Evolutionary conservation across 257 asterid species (phyloP).

Genomic region (Nemophila menziesii): DNA sequence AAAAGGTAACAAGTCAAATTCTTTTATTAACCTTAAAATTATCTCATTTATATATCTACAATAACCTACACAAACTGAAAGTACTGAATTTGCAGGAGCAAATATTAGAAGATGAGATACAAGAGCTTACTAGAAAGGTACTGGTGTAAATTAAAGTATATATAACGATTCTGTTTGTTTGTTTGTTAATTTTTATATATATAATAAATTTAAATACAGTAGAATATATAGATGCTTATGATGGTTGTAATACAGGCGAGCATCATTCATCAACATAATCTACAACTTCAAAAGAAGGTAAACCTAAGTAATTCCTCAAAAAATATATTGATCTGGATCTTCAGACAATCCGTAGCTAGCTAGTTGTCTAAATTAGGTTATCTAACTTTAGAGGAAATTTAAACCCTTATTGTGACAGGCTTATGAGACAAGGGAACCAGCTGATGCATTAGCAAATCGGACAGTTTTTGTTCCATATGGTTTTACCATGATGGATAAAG

Average conservation of each 20-base stretch:
- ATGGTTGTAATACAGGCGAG: slow-evolving; percentile 32
- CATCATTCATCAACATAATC: slow-evolving; percentile 58
- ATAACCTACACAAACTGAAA: not conserved
- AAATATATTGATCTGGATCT: slow-evolving; percentile 22
- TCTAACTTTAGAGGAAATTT: no score
- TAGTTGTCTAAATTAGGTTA: not conserved
- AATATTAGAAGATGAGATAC: slow-evolving; percentile 44
- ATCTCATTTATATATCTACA: no score
- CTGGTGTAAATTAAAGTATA: no score
- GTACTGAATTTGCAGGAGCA: slow-evolving; percentile 38
- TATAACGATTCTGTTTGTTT: no score
- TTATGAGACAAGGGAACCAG: slow-evolving; percentile 30
- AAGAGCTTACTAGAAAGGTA: slow-evolving; percentile 62
- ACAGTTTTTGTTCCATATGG: slow-evolving; percentile 22
- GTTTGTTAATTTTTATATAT: no score
- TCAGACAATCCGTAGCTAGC: not conserved
- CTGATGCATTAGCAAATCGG: slow-evolving; percentile 20
- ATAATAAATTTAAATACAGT: no score
- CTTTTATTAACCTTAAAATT: no score
- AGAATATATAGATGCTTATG: no score
- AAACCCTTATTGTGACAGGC: slow-evolving; percentile 49
- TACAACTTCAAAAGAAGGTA: slow-evolving; percentile 76
- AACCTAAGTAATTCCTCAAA: slow-evolving; percentile 43
- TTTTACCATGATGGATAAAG: slow-evolving; percentile 15
- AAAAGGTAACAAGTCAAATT: slow-evolving; percentile 38